phyloP scores from a whole-genome alignment of 805 yeast species.

The Monosporozyma aerobia region DNA sequence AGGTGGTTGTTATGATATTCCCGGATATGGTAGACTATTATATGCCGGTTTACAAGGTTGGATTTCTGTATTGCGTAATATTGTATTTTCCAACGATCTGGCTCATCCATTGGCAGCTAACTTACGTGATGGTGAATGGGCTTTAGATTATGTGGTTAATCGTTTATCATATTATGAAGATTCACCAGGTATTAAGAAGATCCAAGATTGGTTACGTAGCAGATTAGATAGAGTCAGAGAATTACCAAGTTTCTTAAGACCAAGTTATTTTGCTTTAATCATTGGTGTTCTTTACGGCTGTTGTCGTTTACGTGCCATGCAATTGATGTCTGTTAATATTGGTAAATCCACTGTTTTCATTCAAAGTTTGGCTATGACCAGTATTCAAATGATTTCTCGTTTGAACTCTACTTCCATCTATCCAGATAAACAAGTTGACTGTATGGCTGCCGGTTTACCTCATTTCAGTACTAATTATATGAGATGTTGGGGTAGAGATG shows the following conservation, averaged over 20 bases:
- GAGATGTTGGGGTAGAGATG: conserved; percentile 99
- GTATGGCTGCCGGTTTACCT: conserved; percentile 94
- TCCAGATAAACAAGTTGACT: conserved; percentile 54
- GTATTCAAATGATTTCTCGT: conserved; percentile 77
- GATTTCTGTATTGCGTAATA: conserved; percentile 55
- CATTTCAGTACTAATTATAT: conserved; percentile 84
- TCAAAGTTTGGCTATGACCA: conserved; percentile 68
- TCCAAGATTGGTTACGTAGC: conserved; percentile 59
- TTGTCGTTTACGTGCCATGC: conserved; percentile 56
- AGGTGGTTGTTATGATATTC: conserved; percentile 68
- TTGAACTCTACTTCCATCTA: conserved; percentile 66
- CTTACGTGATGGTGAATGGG: conserved; percentile 81
- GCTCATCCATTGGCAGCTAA: conserved; percentile 80
- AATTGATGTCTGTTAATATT: conserved; percentile 43
- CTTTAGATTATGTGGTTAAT: conserved; percentile 61
- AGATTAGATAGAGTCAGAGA: conserved; percentile 54
- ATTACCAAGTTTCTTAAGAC: conserved; percentile 73
- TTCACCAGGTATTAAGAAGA: conserved; percentile 40
- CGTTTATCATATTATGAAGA: conserved; percentile 50
- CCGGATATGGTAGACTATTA: conserved; percentile 60
- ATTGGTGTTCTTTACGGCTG: conserved; percentile 80
- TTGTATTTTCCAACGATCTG: conserved; percentile 62
- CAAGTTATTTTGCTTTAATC: conserved; percentile 79
- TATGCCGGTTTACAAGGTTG: conserved; percentile 95
- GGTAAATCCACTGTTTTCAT: conserved; percentile 62